Evolutionary conservation across 805 yeast genomes (phyloP), one percentile per base, ranked within the genome.

Genomic region (Komagataella ulmi): DNA sequence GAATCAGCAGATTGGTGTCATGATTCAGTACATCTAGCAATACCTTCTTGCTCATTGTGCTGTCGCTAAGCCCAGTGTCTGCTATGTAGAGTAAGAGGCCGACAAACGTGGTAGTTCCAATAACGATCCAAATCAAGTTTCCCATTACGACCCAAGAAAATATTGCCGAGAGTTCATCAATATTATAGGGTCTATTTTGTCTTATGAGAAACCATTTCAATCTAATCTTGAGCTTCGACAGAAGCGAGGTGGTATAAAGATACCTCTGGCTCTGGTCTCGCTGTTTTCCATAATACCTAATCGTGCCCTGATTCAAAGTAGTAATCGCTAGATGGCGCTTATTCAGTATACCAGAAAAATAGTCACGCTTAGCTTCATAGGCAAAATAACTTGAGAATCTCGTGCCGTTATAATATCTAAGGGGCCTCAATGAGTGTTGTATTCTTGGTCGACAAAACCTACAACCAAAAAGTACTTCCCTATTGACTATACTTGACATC

Each of bases 101-200:
- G 24, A 88, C 79, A 63, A 91, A 91, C 1, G 98, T 88, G 1
- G 99, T 93, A 8, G 99, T 91, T 7, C 91, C 97, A 23, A 90
- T 67, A 18, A 88, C 69, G 50, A 93, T 75, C 68, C 95, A 72
- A 6, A 88, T 64, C 1, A 85, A 83, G 60, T 93, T 91, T 2
- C 97, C 95, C 62, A 93, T 83, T 49, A 93, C 76, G 30, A 93
- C 69, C 97, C 98, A 90, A 6, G 96, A 86, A 53, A 91, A 79
- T 55, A 93, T 74, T 3, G 98, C 98, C 36, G 88, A 78, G 52
- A 89, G 76, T 60, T 91, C 97, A 66, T 93, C 98, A 14, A 85
- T 79, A 62, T 85, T 90, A 69, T 87, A 87, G 5, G 53, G 53
- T 12, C 50, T 17, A 17, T 51, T 44, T 30, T 48, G 50, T 10